Evolutionary conservation across 192 early-diverging fungal genomes (phyloP).

Genomic region (Umbelopsis sp.): DNA sequence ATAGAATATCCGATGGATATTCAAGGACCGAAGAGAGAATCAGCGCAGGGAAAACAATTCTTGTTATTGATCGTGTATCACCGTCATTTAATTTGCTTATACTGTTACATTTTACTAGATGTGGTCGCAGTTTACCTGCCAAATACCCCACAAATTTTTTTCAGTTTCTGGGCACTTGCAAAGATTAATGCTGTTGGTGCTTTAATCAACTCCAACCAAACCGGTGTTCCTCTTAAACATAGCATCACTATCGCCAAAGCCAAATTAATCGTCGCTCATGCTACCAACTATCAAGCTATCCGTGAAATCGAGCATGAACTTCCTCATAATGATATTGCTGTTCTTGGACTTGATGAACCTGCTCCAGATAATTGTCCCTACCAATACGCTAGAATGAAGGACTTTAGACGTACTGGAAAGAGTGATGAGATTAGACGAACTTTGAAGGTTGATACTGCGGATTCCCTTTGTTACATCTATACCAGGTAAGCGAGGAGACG

Average conservation of each 20-base stretch:
- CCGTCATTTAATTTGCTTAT: not conserved
- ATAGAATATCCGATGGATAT: not conserved
- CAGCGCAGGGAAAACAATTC: not conserved
- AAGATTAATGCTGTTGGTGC: slow-evolving; percentile 6
- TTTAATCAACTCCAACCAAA: slow-evolving; percentile 10
- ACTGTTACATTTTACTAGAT: not conserved
- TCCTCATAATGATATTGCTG: not conserved
- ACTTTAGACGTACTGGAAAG: not conserved
- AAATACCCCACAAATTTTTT: slow-evolving; percentile 11
- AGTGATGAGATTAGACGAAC: not conserved
- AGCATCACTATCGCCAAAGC: not conserved
- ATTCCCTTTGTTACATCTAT: slow-evolving; percentile 9
- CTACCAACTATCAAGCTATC: not conserved
- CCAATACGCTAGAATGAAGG: not conserved
- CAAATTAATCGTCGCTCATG: not conserved
- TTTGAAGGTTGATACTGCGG: not conserved
- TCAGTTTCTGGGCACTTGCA: not conserved
- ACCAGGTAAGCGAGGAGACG: not conserved
- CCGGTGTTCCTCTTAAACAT: not conserved
- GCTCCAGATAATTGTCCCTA: not conserved
- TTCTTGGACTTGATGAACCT: not conserved
- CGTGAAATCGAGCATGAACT: not conserved
- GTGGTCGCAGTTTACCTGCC: slow-evolving; percentile 12
- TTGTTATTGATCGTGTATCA: not conserved
- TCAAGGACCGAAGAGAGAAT: not conserved